Evolutionary conservation across 345 rosid species (phyloP).

Genomic region (Arabidopsis suecica): DNA sequence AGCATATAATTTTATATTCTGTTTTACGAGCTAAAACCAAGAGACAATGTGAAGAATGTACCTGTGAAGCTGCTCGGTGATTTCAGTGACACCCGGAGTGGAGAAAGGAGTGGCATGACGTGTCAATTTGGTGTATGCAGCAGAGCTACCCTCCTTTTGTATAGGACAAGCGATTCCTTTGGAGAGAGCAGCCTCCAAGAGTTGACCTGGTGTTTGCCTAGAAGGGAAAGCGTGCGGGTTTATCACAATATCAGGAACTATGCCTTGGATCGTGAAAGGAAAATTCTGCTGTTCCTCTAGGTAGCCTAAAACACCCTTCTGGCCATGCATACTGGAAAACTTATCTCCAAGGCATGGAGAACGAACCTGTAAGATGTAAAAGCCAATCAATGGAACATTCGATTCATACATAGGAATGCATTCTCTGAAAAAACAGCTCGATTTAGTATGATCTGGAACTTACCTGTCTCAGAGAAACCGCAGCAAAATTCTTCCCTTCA

Average conservation of each 20-base stretch:
- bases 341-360: conserved; percentile 91
- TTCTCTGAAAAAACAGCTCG: conserved; percentile 18
- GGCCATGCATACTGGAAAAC: conserved; percentile 98
- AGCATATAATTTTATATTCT: background rate
- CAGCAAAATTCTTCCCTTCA: conserved; percentile 90
- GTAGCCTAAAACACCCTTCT: conserved; percentile 93
- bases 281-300: conserved; percentile 91
- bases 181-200: conserved; percentile 87
- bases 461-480: conserved; percentile 90
- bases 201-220: conserved; percentile 93
- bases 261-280: conserved; percentile 87
- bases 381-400: conserved; percentile 20
- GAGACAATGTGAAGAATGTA: conserved; percentile 26
- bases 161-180: conserved; percentile 82
- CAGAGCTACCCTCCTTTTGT: conserved; percentile 32
- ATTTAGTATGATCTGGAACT: conserved; percentile 30
- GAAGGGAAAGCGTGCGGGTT: conserved; percentile 96
- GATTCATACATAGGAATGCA: background rate
- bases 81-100: conserved; percentile 69
- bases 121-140: conserved; percentile 59
- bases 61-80: conserved; percentile 92
- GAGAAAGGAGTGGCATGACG: conserved; percentile 90
- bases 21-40: conserved; percentile 4
- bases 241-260: conserved; percentile 89
- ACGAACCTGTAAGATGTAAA: conserved; percentile 63